Evolutionary conservation across 352 stramenopile genomes (phyloP), one percentile per base, ranked within the genome.

Genomic region (Phytopythium helicoides): DNA sequence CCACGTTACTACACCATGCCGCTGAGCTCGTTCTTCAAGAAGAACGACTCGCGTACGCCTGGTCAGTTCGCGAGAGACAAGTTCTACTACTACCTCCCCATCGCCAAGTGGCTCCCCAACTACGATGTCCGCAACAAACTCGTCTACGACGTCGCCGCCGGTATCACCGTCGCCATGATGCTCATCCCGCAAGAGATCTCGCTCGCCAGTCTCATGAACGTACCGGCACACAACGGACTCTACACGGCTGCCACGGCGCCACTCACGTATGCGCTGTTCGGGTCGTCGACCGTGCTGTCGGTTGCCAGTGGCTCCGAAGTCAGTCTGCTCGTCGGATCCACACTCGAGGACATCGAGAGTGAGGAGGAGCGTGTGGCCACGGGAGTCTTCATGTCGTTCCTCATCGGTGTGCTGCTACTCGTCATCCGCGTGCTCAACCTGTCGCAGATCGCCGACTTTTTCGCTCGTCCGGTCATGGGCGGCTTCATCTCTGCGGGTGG

Each of bases 401-500:
- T 96, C 45, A 85, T 81, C 21, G 87, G 86, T 12, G 31, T 79
- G 46, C 81, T 86, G 54, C 73, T 95, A 44, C 56, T 96, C 21
- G 49, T 80, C 28, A 68, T 96, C 41, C 77, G 87, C 23, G 21
- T 95, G n/a, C 54, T 94, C 11, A 73, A 79, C n/a, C 71, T 95
- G 41, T 87, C 87, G 19, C 86, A 93, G 37, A 65, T 97, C 38
- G 85, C 85, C 18, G 85, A 88, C 40, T 95, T 97, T 62, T 81
- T 97, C 56, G 89, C 81, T 0, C 80, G 93, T 51, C 85, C 90
- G 3, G 87, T 97, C 46, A 81, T 96, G 59, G 88, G 79, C 12
- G 89, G 89, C 34, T 97, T 97, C 62, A 94, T 93, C 40, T 92
- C 78, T 10, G 89, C 71, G 31, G 86, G 83, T 6, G 84, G 86